Conservation (phyloP, 345 rosid genomes). For the Ceriops decandra region DNA sequence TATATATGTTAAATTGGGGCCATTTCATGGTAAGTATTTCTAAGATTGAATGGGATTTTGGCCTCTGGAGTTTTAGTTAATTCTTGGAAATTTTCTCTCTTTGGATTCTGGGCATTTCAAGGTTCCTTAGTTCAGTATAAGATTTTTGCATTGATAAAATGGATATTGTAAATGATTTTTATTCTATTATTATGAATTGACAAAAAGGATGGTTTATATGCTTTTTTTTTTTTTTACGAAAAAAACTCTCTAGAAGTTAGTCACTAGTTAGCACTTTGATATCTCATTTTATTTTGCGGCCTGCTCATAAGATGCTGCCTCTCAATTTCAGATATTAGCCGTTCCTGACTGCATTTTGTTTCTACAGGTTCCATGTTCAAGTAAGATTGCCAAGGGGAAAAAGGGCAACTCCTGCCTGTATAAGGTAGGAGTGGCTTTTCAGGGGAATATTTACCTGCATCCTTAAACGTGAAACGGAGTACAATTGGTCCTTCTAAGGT, state of each 20-base stretch:
- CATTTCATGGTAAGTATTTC: neutral
- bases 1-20: neutral
- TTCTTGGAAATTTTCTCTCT: too few relatives aligned
- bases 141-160: too few relatives aligned
- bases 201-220: too few relatives aligned
- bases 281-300: neutral
- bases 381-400: conserved; percentile 52
- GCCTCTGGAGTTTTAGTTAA: too few relatives aligned
- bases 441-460: conserved; percentile 26
- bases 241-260: too few relatives aligned
- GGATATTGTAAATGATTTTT: too few relatives aligned
- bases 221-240: too few relatives aligned
- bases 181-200: too few relatives aligned
- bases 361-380: conserved; percentile 47
- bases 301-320: neutral
- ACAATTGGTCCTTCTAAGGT: conserved; percentile 33
- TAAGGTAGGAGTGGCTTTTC: conserved; percentile 21
- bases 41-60: neutral
- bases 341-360: conserved; percentile 15
- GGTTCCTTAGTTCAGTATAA: too few relatives aligned
- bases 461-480: conserved; percentile 31
- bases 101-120: too few relatives aligned
- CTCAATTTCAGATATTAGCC: neutral
- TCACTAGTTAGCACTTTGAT: too few relatives aligned
- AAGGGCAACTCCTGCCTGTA: conserved; percentile 39